Evolutionary conservation across 1,284 basidiomycete species (phyloP).

Genomic region (Pseudozyma sp.): DNA sequence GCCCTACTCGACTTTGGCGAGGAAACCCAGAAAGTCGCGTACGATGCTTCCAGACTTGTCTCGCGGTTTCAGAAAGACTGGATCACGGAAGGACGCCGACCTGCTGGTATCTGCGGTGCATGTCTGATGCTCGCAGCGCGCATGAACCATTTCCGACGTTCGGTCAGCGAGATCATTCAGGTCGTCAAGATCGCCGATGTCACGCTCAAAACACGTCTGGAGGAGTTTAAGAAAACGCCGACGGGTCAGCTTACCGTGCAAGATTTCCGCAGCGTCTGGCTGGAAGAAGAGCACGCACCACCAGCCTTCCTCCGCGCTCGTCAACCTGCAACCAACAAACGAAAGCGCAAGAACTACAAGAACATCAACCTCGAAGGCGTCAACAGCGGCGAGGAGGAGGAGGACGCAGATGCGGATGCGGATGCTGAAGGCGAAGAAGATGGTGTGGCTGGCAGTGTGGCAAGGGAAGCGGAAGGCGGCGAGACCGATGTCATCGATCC

Average conservation of each 20-base stretch:
- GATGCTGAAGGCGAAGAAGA: conserved; percentile 73
- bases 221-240: conserved; percentile 92
- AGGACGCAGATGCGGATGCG: conserved; percentile 53
- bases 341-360: conserved; percentile 68
- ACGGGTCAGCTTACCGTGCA: conserved; percentile 86
- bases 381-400: conserved; percentile 21
- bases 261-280: conserved; percentile 91
- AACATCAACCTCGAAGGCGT: conserved; percentile 38
- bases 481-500: conserved; percentile 39
- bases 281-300: conserved; percentile 90
- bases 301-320: conserved; percentile 79
- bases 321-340: conserved; percentile 75
- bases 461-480: conserved; percentile 33
- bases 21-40: conserved; percentile 89
- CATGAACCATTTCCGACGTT: conserved; percentile 97
- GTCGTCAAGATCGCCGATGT: conserved; percentile 98
- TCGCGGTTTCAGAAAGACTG: conserved; percentile 96
- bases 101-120: conserved; percentile 96
- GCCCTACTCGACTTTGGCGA: conserved; percentile 97
- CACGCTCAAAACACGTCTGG: conserved; percentile 91
- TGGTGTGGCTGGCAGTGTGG: conserved; percentile 28
- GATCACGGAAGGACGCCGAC: conserved; percentile 94
- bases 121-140: conserved; percentile 93
- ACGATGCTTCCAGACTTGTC: conserved; percentile 92
- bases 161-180: conserved; percentile 88